Conservation (phyloP, 2,329 filamentous ascomycete species). For the Penicillium brevicompactum region DNA sequence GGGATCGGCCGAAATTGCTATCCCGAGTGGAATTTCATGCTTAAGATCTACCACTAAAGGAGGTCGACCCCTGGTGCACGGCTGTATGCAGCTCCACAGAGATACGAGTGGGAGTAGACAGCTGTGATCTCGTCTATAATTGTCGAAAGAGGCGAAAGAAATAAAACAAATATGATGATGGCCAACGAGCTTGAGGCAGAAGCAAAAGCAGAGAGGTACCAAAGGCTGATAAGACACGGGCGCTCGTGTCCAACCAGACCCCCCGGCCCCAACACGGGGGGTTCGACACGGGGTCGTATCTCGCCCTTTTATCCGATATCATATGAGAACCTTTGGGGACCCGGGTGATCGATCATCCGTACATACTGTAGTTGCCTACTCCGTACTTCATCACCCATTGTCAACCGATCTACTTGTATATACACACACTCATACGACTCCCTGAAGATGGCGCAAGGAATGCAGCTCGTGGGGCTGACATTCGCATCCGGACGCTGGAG, state of each 20-base stretch:
- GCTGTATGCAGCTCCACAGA: slow-evolving; percentile 18
- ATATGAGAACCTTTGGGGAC: background rate
- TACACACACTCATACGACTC: too few relatives aligned
- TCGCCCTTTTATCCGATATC: slow-evolving; percentile 12
- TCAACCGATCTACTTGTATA: too few relatives aligned
- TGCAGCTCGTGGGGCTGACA: slow-evolving; percentile 6
- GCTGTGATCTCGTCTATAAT: background rate
- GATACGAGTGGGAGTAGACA: background rate
- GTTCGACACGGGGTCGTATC: slow-evolving; percentile 2
- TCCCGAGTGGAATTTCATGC: slow-evolving; percentile 6
- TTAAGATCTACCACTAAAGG: slow-evolving; percentile 26
- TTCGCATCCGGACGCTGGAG: slow-evolving; percentile 6
- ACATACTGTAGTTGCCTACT: background rate
- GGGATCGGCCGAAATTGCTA: slow-evolving; percentile 6
- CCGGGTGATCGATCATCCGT: background rate
- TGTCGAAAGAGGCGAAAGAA: background rate
- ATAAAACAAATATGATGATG: too few relatives aligned
- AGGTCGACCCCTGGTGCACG: slow-evolving; percentile 10
- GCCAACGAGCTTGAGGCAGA: too few relatives aligned
- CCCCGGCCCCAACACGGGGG: slow-evolving; percentile 5
- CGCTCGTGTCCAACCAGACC: slow-evolving; percentile 10
- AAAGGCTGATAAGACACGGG: background rate
- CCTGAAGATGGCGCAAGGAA: slow-evolving; percentile 1
- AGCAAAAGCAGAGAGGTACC: background rate
- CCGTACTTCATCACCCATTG: too few relatives aligned